Base-by-base conservation (phyloP, 345 rosid species). In the Salix suchowensis region DNA sequence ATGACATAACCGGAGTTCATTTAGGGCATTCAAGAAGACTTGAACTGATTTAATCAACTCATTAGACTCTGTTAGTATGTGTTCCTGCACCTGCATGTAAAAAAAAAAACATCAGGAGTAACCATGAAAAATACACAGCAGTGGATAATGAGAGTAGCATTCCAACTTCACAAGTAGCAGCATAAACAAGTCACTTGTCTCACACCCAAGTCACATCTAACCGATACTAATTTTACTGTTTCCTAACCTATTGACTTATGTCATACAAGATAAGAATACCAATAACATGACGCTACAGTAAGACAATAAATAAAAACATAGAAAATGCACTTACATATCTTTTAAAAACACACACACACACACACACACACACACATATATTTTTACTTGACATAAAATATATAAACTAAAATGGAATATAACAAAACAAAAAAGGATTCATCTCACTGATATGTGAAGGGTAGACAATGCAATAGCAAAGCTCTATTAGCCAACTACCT, bases 31-130 rank as follows among this genome's bases (percentile, higher is more conserved):
- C 85, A 95, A 73, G 82, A 93, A 85, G 75, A 95, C 85, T 90
- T 90, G 98, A 79, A 91, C 91, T 67, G 98, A 95, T 80, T 93
- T 95, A 77, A 87, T 88, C 84, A 88, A 82, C 82, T 81, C 83
- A 84, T 95, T 95, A 18, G 92, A 87, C 69, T 88, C 89, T 7
- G 82, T 77, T 78, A 95, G 89, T 87, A 95, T 85, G 83, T 88
- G 88, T 66, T 87, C 80, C 89, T 89, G 85, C 71, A 89, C 95
- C 98, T 95, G 93, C 84, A 77, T 69, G 44, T 62, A 34, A 76
- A 15, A 30, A 46, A 46, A 37, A 13, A 12, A 81, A 19, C 30
- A 40, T 2, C 15, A 19, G 48, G 24, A 1, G 34, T 8, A 37
- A 74, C 7, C 30, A 58, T 6, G n/a, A 37, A 79, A 24, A 40